Conservation (phyloP, 352 stramenopile genomes). For the Plasmopara muralis region DNA sequence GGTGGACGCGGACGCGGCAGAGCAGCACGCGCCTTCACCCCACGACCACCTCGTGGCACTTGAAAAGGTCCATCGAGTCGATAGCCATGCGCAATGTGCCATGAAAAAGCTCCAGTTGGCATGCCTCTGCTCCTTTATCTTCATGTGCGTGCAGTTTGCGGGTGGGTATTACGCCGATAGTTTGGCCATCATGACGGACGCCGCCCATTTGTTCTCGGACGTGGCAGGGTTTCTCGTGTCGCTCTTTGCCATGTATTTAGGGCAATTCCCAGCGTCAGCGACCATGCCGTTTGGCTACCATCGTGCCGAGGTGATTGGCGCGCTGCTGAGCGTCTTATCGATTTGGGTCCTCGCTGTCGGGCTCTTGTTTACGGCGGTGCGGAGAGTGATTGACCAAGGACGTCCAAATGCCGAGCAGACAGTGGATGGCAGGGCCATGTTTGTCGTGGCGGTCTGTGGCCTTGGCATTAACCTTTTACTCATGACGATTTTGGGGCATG, state of each 20-base stretch:
- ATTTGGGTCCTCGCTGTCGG: conserved; percentile 92
- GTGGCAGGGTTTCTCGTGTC: conserved; percentile 75
- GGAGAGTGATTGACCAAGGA: conserved; percentile 56
- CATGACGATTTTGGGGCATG: conserved; percentile 87
- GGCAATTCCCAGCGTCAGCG: conserved; percentile 42
- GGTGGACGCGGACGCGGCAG: conserved; percentile 25
- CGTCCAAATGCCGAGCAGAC: conserved; percentile 24
- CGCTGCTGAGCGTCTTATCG: conserved; percentile 90
- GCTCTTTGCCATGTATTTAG: conserved; percentile 76
- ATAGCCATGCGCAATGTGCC: conserved; percentile 26
- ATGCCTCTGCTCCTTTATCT: conserved; percentile 83
- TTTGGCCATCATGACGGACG: conserved; percentile 93
- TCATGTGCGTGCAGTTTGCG: conserved; percentile 94
- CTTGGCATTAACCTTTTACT: conserved; percentile 94
- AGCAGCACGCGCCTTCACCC: conserved; percentile 38
- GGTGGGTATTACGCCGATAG: conserved; percentile 91
- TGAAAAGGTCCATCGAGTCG: neutral
- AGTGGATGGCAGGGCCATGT: conserved; percentile 90
- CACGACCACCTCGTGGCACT: conserved; percentile 23
- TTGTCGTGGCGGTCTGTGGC: conserved; percentile 88
- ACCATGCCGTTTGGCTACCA: conserved; percentile 93
- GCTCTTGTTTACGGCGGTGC: conserved; percentile 88
- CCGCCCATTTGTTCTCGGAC: conserved; percentile 73
- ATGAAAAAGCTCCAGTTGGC: conserved; percentile 67
- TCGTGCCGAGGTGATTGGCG: conserved; percentile 94